Base-by-base conservation (phyloP, 805 yeast species). In the Candida fluviatilis region DNA sequence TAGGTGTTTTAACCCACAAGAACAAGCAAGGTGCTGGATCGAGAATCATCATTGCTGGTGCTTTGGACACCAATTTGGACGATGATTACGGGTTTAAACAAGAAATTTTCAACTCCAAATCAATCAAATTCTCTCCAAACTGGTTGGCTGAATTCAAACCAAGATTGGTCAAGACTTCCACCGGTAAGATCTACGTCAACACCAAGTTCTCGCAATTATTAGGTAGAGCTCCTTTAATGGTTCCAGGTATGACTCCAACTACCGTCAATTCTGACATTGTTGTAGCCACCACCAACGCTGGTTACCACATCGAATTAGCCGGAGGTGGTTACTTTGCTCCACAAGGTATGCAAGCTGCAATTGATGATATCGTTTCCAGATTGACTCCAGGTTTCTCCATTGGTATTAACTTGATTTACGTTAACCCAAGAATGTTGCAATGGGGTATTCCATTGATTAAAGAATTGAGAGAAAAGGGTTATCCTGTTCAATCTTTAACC, bases 241-340 rank as follows among this genome's bases (percentile, higher is more conserved):
- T 93, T 51, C 96, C 99, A 27, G 99, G 99, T 71, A 93, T 93
- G 99, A 93, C 99, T 29, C 99, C 99, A 60, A 80, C 95, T 31
- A 93, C 99, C 23, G 97, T 90, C 40, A 83, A 86, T 50, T 93
- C 98, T 34, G 90, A 86, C 46, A 90, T 93, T 54, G 95, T 93
- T 41, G 84, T 95, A 45, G 95, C 96, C 23, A 83, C 97, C 19
- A 76, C 90, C 57, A 89, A 90, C 60, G 89, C 98, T 36, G 99
- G 99, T 46, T 93, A 90, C 71, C 95, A 88, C 60, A 88, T 91
- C 55, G 99, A 93, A 72, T 76, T 93, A 56, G 99, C 95, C 35
- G 99, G 99, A 65, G 99, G 99, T 75, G 99, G 98, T 57, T 93
- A 93, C 68, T 93, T 91, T 66, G 62, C 72, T 42, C 82, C 95